Base-by-base conservation (phyloP, 768 basidiomycete genomes). In the Boletus insuetus region DNA sequence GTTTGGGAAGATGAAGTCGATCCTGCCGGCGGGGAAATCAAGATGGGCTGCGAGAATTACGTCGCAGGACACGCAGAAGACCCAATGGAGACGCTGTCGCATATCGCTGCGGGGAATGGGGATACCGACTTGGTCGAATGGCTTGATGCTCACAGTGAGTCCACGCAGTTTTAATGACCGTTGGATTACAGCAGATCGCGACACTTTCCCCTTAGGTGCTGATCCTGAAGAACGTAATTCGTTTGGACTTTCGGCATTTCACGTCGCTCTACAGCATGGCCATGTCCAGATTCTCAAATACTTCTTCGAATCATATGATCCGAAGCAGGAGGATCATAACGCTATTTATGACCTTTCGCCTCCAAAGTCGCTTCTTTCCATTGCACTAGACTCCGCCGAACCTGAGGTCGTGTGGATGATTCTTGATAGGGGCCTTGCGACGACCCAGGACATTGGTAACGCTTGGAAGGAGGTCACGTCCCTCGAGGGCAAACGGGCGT, bases 1-100 rank as follows among this genome's bases (percentile, higher is more conserved):
- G 70, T 90, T 20, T 88, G 82, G 80, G 87, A 88, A 72, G 79
- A 86, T 43, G 70, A 72, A 32, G 85, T 91, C 53, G 87, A 89
- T 68, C 83, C 86, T 39, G 76, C 82, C 10, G 89, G 88, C 46
- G 85, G 86, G 31, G 88, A 91, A 73, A 70, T 85, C 51, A 83
- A 81, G 63, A 61, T 68, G 49, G 83, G 82, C 20, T 79, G 80
- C 60, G 79, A 80, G 43, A 75, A 73, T 49, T 83, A 83, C 60
- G 76, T 82, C 44, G 69, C 76, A 56, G 58, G 38, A 12, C 57
- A 58, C 5, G 81, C 82, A 12, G 61, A 75, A 54, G 87, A 89
- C 69, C 75, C 74, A n/a, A 71, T 74, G 58, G 84, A 91, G 70
- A 87, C 87, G 38, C 73, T 92, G 12, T 68, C 86, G 51, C 89